A percentile compares a stretch with the other conserved stretches of the same genome.
phyloP scores from a whole-genome alignment of 2,329 filamentous ascomycete genomes.

The Canariomyces notabilis region DNA sequence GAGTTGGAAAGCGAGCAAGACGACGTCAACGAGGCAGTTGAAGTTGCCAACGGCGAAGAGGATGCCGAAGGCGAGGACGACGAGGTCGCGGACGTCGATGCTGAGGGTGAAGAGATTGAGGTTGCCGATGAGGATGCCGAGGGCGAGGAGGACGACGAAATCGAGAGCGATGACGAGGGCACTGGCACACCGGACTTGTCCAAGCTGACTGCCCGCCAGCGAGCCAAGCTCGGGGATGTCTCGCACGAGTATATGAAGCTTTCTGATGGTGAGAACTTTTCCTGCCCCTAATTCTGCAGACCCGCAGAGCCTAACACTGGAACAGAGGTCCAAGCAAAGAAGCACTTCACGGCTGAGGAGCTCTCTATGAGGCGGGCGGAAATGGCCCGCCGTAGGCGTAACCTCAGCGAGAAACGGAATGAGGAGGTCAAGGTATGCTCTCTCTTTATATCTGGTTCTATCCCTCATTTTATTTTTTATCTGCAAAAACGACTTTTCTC shows the following conservation, averaged over 20 bases:
- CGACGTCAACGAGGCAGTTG: conserved; percentile 43
- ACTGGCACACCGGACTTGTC: conserved; percentile 50
- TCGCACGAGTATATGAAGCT: conserved; percentile 54
- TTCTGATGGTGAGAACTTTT: conserved; percentile 48
- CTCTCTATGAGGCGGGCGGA: conserved; percentile 57
- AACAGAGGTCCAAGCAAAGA: conserved; percentile 59
- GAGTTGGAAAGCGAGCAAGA: conserved; percentile 51
- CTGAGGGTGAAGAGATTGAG: conserved; percentile 35
- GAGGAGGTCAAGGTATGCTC: conserved; percentile 57
- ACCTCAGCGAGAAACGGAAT: conserved; percentile 60
- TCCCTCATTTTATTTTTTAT: no score
- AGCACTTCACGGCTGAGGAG: conserved; percentile 57
- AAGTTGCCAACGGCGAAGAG: conserved; percentile 36
- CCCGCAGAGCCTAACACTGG: background rate
- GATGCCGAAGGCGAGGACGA: conserved; percentile 42
- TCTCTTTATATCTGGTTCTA: background rate
- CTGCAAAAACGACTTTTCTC: no score
- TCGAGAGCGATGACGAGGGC: conserved; percentile 34
- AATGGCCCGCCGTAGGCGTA: conserved; percentile 57
- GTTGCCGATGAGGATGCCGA: conserved; percentile 36
- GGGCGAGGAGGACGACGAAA: conserved; percentile 35
- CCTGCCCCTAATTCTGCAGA: background rate
- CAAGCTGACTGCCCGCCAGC: conserved; percentile 58
- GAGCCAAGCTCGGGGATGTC: conserved; percentile 54
- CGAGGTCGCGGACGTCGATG: conserved; percentile 37